phyloP scores from a whole-genome alignment of 2,329 filamentous ascomycete species.

The Beauveria sp. region DNA sequence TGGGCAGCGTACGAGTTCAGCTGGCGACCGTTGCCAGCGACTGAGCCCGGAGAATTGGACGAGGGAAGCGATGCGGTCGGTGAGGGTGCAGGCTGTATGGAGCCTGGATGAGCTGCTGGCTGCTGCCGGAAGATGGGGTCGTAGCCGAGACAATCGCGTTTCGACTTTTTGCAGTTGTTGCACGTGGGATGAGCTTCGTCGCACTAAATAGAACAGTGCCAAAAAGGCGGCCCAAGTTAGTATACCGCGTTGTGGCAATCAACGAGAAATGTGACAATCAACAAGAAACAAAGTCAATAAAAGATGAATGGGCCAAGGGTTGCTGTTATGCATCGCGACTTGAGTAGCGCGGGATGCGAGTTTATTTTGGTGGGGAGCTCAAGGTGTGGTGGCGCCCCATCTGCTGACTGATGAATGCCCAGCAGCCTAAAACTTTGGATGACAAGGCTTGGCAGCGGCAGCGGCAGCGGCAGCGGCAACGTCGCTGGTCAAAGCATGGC shows the following conservation, averaged over 20 bases:
- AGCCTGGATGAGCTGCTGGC: conserved; percentile 64
- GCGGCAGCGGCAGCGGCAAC: background rate
- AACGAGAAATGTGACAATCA: background rate
- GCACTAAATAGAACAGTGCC: conserved; percentile 53
- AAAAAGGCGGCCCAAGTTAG: conserved; percentile 15
- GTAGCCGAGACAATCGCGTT: conserved; percentile 80
- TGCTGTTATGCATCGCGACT: conserved; percentile 5
- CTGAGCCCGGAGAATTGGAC: conserved; percentile 16
- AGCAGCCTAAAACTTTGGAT: background rate
- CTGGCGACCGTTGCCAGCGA: conserved; percentile 19
- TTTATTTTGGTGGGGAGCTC: conserved; percentile 13
- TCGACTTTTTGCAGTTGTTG: conserved; percentile 83
- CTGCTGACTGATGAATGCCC: conserved; percentile 5
- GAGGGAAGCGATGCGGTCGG: conserved; percentile 17
- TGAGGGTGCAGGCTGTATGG: conserved; percentile 36
- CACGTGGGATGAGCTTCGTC: conserved; percentile 93
- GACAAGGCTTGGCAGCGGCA: background rate
- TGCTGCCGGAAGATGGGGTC: conserved; percentile 78
- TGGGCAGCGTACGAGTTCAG: conserved; percentile 39
- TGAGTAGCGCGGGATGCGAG: conserved; percentile 12
- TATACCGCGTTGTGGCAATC: background rate
- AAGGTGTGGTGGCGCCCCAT: background rate
- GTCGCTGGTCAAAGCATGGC: background rate
- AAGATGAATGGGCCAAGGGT: background rate
- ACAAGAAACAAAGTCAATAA: background rate